Evolutionary conservation across 345 rosid genomes (phyloP).

Genomic region (Anastatica hierochuntica): DNA sequence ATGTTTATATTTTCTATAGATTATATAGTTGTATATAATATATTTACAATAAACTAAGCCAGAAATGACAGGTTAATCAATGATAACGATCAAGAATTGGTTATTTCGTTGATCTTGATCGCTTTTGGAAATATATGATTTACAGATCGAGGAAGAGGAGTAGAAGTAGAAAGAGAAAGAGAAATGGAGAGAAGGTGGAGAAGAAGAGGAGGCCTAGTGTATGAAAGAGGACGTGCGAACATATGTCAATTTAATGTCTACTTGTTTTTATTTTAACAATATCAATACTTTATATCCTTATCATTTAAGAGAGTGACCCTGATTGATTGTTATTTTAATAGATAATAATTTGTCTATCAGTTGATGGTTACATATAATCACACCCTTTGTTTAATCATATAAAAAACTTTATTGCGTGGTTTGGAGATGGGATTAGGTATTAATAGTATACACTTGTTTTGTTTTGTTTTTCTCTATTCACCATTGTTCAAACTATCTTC

Average conservation of each 20-base stretch:
- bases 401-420: neutral
- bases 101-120: slow-evolving; percentile 10
- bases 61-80: neutral
- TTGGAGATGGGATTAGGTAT: slow-evolving; percentile 27
- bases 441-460: slow-evolving; percentile 13
- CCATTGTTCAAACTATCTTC: slow-evolving; percentile 1
- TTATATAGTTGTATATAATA: too few relatives aligned
- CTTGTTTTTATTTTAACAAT: slow-evolving; percentile 2
- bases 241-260: slow-evolving; percentile 27
- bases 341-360: slow-evolving; percentile 19
- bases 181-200: slow-evolving; percentile 27
- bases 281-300: slow-evolving; percentile 16
- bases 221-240: slow-evolving; percentile 29
- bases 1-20: slow-evolving; percentile 8
- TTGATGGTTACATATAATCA: slow-evolving; percentile 28
- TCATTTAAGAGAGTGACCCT: slow-evolving; percentile 21
- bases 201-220: slow-evolving; percentile 31
- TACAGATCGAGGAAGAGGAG: slow-evolving; percentile 22
- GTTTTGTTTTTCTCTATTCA: too few relatives aligned
- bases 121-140: slow-evolving; percentile 8
- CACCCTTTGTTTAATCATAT: slow-evolving; percentile 22
- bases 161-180: slow-evolving; percentile 20
- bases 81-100: neutral
- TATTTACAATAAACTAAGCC: slow-evolving; percentile 11
- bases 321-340: neutral